Conservation (phyloP, 2,329 filamentous ascomycete genomes). For the Penicillium sp. region DNA sequence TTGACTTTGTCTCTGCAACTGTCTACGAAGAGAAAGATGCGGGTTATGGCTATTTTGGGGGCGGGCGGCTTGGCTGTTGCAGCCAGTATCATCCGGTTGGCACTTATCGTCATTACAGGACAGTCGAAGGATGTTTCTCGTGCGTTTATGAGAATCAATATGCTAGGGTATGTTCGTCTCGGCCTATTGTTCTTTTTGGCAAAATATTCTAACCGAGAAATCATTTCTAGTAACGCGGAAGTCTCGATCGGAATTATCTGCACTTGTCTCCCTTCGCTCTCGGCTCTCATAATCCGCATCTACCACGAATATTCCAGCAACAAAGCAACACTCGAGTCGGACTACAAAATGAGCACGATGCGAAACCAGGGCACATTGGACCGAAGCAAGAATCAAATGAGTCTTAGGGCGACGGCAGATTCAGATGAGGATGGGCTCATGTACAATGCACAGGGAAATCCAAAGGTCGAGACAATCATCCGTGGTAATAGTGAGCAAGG, state of each 20-base stretch:
- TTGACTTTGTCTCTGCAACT: conserved; percentile 49
- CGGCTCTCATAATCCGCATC: conserved; percentile 36
- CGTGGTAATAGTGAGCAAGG: conserved; percentile 15
- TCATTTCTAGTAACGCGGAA: conserved; percentile 38
- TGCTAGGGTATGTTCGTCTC: conserved; percentile 36
- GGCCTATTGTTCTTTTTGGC: conserved; percentile 13
- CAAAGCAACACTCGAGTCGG: conserved; percentile 21
- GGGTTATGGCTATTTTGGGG: conserved; percentile 51
- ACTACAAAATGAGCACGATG: conserved; percentile 25
- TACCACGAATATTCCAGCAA: conserved; percentile 32
- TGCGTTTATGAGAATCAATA: conserved; percentile 34
- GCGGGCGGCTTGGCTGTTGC: conserved; percentile 43
- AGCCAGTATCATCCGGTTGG: conserved; percentile 30
- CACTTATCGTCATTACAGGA: conserved; percentile 26
- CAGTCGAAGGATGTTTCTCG: conserved; percentile 27
- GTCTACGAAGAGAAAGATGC: conserved; percentile 47
- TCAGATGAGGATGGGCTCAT: conserved; percentile 32
- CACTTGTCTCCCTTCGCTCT: conserved; percentile 43
- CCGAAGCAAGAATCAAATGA: conserved; percentile 19
- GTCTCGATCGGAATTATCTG: conserved; percentile 44
- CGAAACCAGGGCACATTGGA: conserved; percentile 16
- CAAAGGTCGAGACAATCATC: conserved; percentile 31
- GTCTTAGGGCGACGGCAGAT: conserved; percentile 13
- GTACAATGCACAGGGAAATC: conserved; percentile 27
- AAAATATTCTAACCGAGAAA: conserved; percentile 32